Evolutionary conservation across 495 filamentous ascomycete species (phyloP).

Genomic region (Margaritispora aquatica): DNA sequence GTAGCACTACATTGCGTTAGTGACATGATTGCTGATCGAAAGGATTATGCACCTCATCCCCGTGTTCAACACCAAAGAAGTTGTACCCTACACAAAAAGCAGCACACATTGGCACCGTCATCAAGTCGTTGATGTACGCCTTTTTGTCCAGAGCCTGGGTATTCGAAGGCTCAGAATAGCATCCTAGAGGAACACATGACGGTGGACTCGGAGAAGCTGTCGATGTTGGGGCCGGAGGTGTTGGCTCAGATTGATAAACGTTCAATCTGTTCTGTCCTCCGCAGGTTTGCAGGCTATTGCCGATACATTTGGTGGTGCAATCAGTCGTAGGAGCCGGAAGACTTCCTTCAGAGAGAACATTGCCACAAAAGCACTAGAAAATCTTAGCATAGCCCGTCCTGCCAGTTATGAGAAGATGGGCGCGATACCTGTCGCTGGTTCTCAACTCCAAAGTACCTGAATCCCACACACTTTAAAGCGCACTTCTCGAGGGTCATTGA

Average conservation of each 20-base stretch:
- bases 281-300: neutral
- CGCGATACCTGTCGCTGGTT: conserved; percentile 20
- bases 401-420: too few species aligned
- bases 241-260: neutral
- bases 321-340: neutral
- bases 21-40: too few species aligned
- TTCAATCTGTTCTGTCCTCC: neutral
- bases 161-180: neutral
- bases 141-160: neutral
- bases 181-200: neutral
- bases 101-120: neutral
- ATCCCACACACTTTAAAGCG: conserved; percentile 24
- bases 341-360: neutral
- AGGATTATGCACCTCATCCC: neutral
- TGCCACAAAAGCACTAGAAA: conserved; percentile 4
- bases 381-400: neutral
- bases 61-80: conserved; percentile 27
- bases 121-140: conserved; percentile 17
- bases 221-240: neutral
- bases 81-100: neutral
- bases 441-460: conserved; percentile 30
- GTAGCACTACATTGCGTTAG: conserved; percentile 19
- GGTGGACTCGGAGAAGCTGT: neutral
- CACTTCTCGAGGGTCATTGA: conserved; percentile 30
- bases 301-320: neutral